These are phyloP conservation scores for Cicer judaicum DNA, from an alignment of 306 rosid species.

Conservation along the genomic window DNA sequence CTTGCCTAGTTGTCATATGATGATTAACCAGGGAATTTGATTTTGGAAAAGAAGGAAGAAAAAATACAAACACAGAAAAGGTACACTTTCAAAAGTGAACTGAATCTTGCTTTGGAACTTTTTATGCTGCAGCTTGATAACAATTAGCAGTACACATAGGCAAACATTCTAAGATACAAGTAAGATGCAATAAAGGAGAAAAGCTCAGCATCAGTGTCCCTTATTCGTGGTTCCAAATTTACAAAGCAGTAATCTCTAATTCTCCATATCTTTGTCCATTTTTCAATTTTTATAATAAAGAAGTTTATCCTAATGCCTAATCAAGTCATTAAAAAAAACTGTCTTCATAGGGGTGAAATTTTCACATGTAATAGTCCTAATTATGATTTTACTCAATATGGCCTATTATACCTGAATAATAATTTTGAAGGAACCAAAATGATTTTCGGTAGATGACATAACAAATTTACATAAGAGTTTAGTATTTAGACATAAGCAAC, in stretches of 20 bases:
- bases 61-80: neutral
- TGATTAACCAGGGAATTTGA: neutral
- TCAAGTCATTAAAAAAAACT: conserved; percentile 8
- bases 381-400: neutral
- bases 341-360: neutral
- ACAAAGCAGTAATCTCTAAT: neutral
- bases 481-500: conserved; percentile 23
- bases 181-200: neutral
- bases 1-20: conserved; percentile 16
- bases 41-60: neutral
- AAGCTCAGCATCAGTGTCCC: neutral
- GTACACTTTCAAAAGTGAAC: neutral
- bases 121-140: neutral
- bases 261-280: neutral
- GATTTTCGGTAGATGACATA: conserved; percentile 18
- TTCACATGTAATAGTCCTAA: neutral
- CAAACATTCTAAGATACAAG: conserved; percentile 20
- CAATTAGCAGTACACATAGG: conserved; percentile 4
- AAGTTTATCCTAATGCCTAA: neutral
- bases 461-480: neutral
- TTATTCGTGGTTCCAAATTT: neutral
- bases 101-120: conserved; percentile 13
- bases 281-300: neutral
- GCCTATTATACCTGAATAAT: neutral
- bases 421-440: conserved; percentile 21